Evolutionary conservation across 108 stramenopile species (phyloP).

Genomic region (Conticribra guillardii): DNA sequence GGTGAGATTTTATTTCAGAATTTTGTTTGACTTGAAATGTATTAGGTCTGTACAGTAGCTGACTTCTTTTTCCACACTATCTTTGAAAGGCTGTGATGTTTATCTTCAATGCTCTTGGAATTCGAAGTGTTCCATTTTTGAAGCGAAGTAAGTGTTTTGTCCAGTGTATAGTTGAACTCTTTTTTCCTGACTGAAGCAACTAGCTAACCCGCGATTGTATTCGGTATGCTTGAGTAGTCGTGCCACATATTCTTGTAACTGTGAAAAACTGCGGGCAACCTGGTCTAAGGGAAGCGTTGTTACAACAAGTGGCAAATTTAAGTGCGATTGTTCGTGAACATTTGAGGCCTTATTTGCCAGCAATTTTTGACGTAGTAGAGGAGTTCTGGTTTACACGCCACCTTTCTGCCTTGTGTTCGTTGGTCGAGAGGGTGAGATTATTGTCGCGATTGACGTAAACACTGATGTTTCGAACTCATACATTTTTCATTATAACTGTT

Average conservation of each 20-base stretch:
- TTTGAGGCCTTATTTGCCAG: conserved; percentile 86
- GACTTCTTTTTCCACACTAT: too few species aligned
- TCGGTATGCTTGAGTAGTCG: conserved; percentile 11
- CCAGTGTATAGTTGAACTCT: not conserved
- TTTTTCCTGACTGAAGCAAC: not conserved
- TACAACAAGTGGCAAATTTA: conserved; percentile 89
- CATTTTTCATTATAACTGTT: too few species aligned
- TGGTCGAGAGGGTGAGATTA: conserved; percentile 86
- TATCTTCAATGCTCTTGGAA: conserved; percentile 91
- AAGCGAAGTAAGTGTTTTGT: conserved; percentile 57
- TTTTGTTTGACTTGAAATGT: not conserved
- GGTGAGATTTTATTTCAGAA: conserved; percentile 32
- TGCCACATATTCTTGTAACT: conserved; percentile 89
- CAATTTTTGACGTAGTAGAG: conserved; percentile 89
- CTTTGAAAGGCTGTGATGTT: conserved; percentile 86
- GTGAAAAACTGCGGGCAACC: conserved; percentile 78
- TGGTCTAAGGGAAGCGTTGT: conserved; percentile 86
- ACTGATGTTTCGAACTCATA: too few species aligned
- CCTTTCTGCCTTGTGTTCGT: conserved; percentile 79
- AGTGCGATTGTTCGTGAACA: conserved; percentile 88
- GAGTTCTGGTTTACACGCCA: conserved; percentile 91
- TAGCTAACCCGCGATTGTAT: not conserved
- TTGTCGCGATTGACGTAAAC: too few species aligned
- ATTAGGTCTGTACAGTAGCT: too few species aligned
- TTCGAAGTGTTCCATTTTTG: conserved; percentile 88